phyloP scores from a whole-genome alignment of 345 rosid species.

The Acer saccharum region DNA sequence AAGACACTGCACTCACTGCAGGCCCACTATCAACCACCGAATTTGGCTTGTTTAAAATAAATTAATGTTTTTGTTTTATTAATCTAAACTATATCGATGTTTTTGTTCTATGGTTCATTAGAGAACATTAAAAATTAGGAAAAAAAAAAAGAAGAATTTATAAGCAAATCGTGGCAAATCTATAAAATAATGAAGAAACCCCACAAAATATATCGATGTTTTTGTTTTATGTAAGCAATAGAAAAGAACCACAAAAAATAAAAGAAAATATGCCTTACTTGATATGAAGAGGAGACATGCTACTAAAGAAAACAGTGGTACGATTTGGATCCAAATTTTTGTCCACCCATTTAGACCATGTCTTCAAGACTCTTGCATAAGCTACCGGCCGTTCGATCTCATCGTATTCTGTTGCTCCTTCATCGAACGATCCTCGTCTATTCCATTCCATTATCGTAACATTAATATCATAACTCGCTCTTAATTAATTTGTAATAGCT shows the following conservation, averaged over 20 bases:
- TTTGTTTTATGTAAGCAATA: not conserved
- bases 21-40: slow-evolving; percentile 24
- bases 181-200: not conserved
- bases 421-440: slow-evolving; percentile 87
- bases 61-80: too few relatives aligned
- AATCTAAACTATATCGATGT: not conserved
- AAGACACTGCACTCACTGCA: too few relatives aligned
- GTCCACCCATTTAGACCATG: slow-evolving; percentile 88
- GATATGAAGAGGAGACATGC: slow-evolving; percentile 91
- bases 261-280: slow-evolving; percentile 44
- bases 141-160: too few relatives aligned
- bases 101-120: too few relatives aligned
- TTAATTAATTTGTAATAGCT: too few relatives aligned
- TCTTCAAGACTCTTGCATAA: slow-evolving; percentile 54
- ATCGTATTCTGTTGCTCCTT: slow-evolving; percentile 68
- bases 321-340: slow-evolving; percentile 61
- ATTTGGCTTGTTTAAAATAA: slow-evolving; percentile 3
- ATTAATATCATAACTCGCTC: too few relatives aligned
- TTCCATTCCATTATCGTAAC: not conserved
- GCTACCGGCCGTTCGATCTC: slow-evolving; percentile 79
- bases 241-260: not conserved
- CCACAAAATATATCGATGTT: not conserved
- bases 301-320: slow-evolving; percentile 86
- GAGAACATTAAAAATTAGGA: too few relatives aligned
- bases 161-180: too few relatives aligned